Percentiles rank a stretch among this genome's conserved stretches.
Evolutionary conservation across 75 land plant species (phyloP).

Genomic region (Picea glauca): DNA sequence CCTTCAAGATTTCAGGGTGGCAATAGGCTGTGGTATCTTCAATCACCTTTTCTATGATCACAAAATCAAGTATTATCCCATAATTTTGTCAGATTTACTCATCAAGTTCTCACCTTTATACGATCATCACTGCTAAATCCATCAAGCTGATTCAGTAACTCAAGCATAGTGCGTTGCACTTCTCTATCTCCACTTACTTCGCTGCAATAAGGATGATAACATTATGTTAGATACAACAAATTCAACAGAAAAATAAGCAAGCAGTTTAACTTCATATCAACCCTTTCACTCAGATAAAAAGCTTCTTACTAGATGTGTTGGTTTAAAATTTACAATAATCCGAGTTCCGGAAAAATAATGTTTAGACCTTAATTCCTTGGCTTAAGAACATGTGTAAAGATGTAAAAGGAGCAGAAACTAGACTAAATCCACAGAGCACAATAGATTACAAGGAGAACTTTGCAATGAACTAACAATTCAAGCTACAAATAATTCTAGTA

Average conservation of each 20-base stretch:
- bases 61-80: too few species aligned
- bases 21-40: too few species aligned
- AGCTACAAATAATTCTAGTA: too few species aligned
- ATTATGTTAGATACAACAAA: background rate
- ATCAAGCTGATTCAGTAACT: constrained; percentile 95
- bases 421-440: too few species aligned
- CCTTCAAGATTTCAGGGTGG: too few species aligned
- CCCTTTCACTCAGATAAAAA: background rate
- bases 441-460: too few species aligned
- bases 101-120: constrained; percentile 61
- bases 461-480: too few species aligned
- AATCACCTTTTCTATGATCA: too few species aligned
- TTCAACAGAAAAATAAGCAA: background rate
- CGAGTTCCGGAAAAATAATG: background rate
- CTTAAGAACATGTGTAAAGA: too few species aligned
- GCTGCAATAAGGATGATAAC: constrained; percentile 40
- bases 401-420: too few species aligned
- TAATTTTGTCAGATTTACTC: too few species aligned
- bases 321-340: background rate
- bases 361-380: background rate
- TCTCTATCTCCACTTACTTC: constrained; percentile 98
- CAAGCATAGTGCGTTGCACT: constrained; percentile 96
- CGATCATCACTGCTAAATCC: constrained; percentile 98
- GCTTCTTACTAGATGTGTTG: background rate
- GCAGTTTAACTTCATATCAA: background rate